Percentiles rank a stretch among this genome's conserved stretches.
phyloP scores from a whole-genome alignment of 495 filamentous ascomycete species.

The Extremus antarcticus region DNA sequence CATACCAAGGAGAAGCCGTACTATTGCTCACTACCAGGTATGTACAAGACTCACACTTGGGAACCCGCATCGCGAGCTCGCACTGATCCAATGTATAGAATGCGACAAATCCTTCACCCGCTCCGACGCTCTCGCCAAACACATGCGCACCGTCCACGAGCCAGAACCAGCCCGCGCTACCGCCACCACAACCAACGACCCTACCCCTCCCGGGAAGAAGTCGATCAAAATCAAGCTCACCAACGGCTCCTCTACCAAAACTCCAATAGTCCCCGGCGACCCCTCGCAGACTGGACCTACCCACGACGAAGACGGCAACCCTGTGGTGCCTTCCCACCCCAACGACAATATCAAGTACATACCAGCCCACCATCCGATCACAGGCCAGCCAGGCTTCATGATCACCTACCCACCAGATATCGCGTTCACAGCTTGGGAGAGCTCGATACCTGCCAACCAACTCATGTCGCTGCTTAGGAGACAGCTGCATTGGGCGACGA shows the following conservation, averaged over 20 bases:
- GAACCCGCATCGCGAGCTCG: too few relatives aligned
- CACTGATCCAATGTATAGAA: constrained; percentile 43
- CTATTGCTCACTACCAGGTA: constrained; percentile 89
- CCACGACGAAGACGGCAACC: constrained; percentile 23
- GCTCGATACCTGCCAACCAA: constrained; percentile 53
- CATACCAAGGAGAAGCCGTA: constrained; percentile 98
- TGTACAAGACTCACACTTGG: too few relatives aligned
- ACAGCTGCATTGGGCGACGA: constrained; percentile 71
- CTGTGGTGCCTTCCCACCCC: constrained; percentile 8
- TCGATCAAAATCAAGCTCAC: constrained; percentile 13
- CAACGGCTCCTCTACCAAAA: constrained; percentile 3
- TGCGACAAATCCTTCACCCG: constrained; percentile 96
- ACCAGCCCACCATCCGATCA: constrained; percentile 23
- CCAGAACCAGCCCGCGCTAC: constrained; percentile 65
- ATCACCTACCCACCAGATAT: constrained; percentile 47
- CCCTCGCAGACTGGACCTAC: not conserved
- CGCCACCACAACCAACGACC: constrained; percentile 54
- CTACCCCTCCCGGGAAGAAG: constrained; percentile 22
- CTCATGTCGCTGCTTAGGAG: constrained; percentile 64
- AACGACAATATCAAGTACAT: constrained; percentile 31
- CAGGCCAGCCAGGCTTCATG: constrained; percentile 32
- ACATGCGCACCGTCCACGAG: constrained; percentile 98
- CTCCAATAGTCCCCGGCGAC: constrained; percentile 1
- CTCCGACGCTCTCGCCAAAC: constrained; percentile 92
- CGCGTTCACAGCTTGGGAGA: constrained; percentile 63